A percentile compares a stretch with the other conserved stretches of the same genome.
phyloP scores from a whole-genome alignment of 352 stramenopile species.

The Pythium phragmitis region DNA sequence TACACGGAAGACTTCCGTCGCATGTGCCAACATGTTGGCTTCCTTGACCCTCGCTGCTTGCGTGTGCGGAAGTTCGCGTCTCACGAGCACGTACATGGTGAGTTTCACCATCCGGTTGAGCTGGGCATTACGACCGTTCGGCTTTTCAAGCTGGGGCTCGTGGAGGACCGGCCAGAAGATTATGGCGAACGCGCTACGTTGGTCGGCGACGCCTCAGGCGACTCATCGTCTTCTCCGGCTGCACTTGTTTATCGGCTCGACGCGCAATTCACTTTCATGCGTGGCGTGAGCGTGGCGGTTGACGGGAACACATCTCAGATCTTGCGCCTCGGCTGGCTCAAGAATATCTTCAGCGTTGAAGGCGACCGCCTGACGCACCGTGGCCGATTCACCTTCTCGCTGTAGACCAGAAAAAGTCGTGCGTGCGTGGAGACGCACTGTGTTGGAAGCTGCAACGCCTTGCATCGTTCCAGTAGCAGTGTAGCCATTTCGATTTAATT shows the following conservation, averaged over 20 bases:
- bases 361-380: slow-evolving; percentile 40
- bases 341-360: slow-evolving; percentile 38
- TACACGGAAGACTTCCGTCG: slow-evolving; percentile 54
- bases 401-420: background rate
- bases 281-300: slow-evolving; percentile 29
- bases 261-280: slow-evolving; percentile 37
- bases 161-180: slow-evolving; percentile 47
- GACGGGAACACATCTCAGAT: slow-evolving; percentile 62
- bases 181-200: slow-evolving; percentile 56
- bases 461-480: background rate
- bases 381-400: slow-evolving; percentile 33
- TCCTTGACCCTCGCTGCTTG: slow-evolving; percentile 28
- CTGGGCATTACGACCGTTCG: slow-evolving; percentile 30
- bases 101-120: background rate
- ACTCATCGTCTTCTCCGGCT: background rate
- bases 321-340: slow-evolving; percentile 46
- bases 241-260: slow-evolving; percentile 35
- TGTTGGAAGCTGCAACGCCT: background rate
- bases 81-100: background rate
- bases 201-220: slow-evolving; percentile 17
- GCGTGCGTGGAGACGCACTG: background rate
- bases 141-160: slow-evolving; percentile 41
- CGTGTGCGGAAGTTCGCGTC: slow-evolving; percentile 9
- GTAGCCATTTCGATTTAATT: background rate
- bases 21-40: slow-evolving; percentile 38